Evolutionary conservation across 768 basidiomycete species (phyloP).

Genomic region (Phlegmacium glaucopus): DNA sequence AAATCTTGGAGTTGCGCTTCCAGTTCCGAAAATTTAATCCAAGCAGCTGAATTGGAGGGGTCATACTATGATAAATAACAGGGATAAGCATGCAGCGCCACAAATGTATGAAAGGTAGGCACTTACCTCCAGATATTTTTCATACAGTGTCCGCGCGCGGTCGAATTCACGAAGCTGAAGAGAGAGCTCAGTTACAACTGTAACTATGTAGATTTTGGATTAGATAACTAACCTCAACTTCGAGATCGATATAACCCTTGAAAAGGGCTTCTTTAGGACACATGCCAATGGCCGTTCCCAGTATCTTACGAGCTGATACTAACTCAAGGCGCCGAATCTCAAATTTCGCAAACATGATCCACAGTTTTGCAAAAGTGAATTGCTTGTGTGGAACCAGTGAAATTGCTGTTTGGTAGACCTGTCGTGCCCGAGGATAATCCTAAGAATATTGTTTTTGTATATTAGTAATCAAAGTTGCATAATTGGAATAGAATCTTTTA

Average conservation of each 20-base stretch:
- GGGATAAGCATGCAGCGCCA: constrained; percentile 46
- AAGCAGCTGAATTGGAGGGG: constrained; percentile 85
- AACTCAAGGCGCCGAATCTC: constrained; percentile 85
- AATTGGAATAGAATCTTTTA: constrained; percentile 23
- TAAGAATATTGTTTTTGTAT: constrained; percentile 30
- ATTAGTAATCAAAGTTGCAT: not conserved
- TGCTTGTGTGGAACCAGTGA: constrained; percentile 91
- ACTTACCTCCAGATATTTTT: constrained; percentile 89
- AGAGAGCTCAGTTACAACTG: not conserved
- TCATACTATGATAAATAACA: constrained; percentile 68
- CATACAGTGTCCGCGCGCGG: constrained; percentile 84
- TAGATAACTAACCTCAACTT: constrained; percentile 75
- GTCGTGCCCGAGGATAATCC: constrained; percentile 83
- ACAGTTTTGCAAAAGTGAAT: constrained; percentile 97
- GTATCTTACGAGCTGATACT: constrained; percentile 78
- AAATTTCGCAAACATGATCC: constrained; percentile 90
- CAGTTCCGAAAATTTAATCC: constrained; percentile 95
- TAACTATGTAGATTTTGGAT: not conserved
- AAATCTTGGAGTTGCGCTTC: constrained; percentile 87
- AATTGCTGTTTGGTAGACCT: constrained; percentile 90
- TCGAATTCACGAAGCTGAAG: constrained; percentile 89
- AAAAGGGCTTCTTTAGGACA: constrained; percentile 94
- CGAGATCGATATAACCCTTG: constrained; percentile 93
- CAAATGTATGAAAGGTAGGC: constrained; percentile 27
- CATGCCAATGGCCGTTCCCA: constrained; percentile 92